Percentiles rank a stretch among this genome's conserved stretches.
phyloP scores from a whole-genome alignment of 441 rosid genomes.

The Pelargonium fulgidum region DNA sequence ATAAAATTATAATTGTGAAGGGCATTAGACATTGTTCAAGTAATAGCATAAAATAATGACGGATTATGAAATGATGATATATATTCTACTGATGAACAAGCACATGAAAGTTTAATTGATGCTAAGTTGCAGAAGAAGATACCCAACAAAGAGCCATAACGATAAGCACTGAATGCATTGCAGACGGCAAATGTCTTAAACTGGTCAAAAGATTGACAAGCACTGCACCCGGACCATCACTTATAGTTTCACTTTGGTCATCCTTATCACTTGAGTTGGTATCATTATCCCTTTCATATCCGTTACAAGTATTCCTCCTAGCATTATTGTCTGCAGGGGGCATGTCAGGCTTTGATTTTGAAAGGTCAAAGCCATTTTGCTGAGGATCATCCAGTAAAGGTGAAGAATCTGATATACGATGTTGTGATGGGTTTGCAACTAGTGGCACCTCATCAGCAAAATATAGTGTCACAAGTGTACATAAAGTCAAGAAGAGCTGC shows the following conservation, averaged over 20 bases:
- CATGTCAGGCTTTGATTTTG: conserved; percentile 35
- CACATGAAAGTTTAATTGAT: not conserved
- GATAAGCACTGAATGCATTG: conserved; percentile 81
- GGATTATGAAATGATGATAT: not conserved
- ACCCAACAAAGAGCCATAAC: conserved; percentile 99
- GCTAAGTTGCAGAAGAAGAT: conserved; percentile 24
- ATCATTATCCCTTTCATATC: conserved; percentile 33
- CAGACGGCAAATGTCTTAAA: conserved; percentile 85
- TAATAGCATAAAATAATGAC: conserved; percentile 12
- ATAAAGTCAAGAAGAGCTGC: conserved; percentile 79
- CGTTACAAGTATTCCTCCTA: conserved; percentile 29
- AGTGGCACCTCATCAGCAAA: conserved; percentile 85
- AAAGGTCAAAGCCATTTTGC: conserved; percentile 40
- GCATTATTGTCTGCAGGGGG: conserved; percentile 27
- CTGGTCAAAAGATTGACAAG: conserved; percentile 85
- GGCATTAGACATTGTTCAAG: conserved; percentile 9
- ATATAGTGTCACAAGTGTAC: conserved; percentile 76
- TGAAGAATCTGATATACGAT: conserved; percentile 56
- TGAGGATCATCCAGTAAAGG: conserved; percentile 62
- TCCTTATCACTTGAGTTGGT: conserved; percentile 32
- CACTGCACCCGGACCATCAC: conserved; percentile 86
- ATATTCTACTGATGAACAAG: not conserved
- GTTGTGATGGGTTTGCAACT: conserved; percentile 27
- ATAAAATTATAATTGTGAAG: conserved; percentile 19
- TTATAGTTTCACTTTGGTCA: conserved; percentile 40